Evolutionary conservation across 371 early-diverging fungal species (phyloP).

Genomic region (Lichtheimia corymbifera): DNA sequence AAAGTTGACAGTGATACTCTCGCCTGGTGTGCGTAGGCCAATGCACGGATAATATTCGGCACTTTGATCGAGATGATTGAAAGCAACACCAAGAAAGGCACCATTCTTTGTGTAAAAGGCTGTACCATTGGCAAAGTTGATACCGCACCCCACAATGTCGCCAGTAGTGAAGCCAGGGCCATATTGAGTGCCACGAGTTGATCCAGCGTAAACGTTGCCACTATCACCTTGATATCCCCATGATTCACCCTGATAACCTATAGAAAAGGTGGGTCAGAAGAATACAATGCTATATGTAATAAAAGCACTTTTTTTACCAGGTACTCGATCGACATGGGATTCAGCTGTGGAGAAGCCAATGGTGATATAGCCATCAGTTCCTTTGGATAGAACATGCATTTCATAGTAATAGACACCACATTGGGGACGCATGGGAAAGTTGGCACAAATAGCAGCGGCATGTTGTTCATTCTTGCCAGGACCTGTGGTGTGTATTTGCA

Average conservation of each 20-base stretch:
- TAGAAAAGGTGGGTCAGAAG: background rate
- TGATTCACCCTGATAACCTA: slow-evolving; percentile 78
- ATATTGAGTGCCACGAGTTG: slow-evolving; percentile 77
- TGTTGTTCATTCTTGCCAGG: slow-evolving; percentile 76
- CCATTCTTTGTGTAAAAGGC: slow-evolving; percentile 94
- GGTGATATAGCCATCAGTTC: slow-evolving; percentile 89
- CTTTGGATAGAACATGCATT: slow-evolving; percentile 78
- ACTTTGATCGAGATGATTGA: slow-evolving; percentile 32
- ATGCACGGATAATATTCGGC: slow-evolving; percentile 75
- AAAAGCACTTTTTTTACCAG: background rate
- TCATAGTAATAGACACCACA: slow-evolving; percentile 92
- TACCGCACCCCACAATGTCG: slow-evolving; percentile 89
- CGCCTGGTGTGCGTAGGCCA: slow-evolving; percentile 86
- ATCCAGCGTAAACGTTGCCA: slow-evolving; percentile 76
- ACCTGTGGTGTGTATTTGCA: slow-evolving; percentile 52
- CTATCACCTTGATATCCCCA: slow-evolving; percentile 94
- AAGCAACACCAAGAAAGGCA: slow-evolving; percentile 66
- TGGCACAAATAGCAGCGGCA: slow-evolving; percentile 80
- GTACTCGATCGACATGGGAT: background rate
- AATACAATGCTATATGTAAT: too few relatives aligned
- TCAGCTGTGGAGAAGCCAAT: slow-evolving; percentile 80
- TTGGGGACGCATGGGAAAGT: slow-evolving; percentile 79
- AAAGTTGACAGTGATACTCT: slow-evolving; percentile 85
- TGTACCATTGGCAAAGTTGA: slow-evolving; percentile 77
- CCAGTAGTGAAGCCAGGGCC: slow-evolving; percentile 91